Percentiles rank a stretch among this genome's conserved stretches.
These are phyloP conservation scores for Brassica cretica DNA, from an alignment of 345 rosid species.

Conservation along the genomic window DNA sequence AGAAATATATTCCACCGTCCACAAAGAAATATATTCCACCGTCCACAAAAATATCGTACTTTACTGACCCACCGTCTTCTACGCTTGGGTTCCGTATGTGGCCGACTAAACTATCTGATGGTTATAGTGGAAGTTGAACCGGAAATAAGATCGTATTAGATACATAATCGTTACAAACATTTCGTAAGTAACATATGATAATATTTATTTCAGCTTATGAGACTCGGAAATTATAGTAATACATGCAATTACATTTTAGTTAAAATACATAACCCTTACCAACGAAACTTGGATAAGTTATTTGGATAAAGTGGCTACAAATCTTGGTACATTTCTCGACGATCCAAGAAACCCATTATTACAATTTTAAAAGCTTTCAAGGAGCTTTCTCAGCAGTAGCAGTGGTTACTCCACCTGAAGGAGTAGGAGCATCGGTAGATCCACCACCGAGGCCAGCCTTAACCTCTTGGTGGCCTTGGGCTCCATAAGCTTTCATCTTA, in stretches of 20 bases:
- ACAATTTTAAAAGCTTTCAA: neutral
- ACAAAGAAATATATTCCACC: neutral
- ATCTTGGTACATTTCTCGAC: neutral
- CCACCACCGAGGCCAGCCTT: constrained; percentile 58
- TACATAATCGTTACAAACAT: neutral
- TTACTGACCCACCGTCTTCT: neutral
- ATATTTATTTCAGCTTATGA: neutral
- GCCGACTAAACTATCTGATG: neutral
- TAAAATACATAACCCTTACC: neutral
- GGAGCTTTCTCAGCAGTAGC: constrained; percentile 14
- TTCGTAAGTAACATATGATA: neutral
- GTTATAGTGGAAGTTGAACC: neutral
- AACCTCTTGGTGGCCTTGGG: constrained; percentile 60
- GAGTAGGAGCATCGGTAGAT: constrained; percentile 76
- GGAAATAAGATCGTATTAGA: neutral
- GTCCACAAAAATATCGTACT: neutral
- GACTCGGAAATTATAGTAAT: neutral
- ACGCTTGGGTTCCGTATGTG: neutral
- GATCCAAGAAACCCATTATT: constrained; percentile 6
- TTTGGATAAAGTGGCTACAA: neutral
- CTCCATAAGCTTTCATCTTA: constrained; percentile 53
- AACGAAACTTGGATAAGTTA: neutral
- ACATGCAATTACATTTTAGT: neutral
- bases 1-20: neutral
- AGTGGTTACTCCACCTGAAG: constrained; percentile 45